Base-by-base conservation (phyloP, 352 stramenopile species). In the Globisporangium uncinulatum region DNA sequence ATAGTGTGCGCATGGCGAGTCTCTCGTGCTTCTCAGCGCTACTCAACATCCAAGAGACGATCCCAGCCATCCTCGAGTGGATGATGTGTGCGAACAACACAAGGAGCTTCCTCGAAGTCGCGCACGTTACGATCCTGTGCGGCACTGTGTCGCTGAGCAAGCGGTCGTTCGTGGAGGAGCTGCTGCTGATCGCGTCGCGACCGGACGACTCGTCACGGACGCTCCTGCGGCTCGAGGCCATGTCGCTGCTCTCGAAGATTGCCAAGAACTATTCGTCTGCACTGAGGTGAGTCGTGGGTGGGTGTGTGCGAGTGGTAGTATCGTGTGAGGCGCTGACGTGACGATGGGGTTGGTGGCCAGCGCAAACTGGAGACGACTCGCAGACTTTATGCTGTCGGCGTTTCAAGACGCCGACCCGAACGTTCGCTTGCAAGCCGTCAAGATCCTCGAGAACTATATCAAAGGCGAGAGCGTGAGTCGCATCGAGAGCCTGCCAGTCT, bases 371-470 rank as follows among this genome's bases (percentile, higher is more conserved):
- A 73, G 72, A 41, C 66, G 65, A 5, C 56, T 95, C 29, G 62
- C 78, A 0, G 78, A 86, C 5, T 95, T 95, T 61, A 84, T 95
- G 76, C 55, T 95, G 14, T 73, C 68, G 19, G 79, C 83, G 5
- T 95, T 93, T 53, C 83, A 90, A 72, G 85, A 95, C 36, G 69
- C 87, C 58, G 85, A 95, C 48, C 79, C 84, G 3, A 93, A 93
- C 54, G 80, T 95, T 44, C 85, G 85, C 0, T 69, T 95, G 0
- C 85, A 95, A 76, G 85, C 85, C 1, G 77, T 95, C 4, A 95
- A 95, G 54, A 91, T 95, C 46, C 43, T 95, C 54, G 85, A 95
- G 55, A 92, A 93, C 54, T 93, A 95, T 57, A 89, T 95, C 59
- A 89, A 94, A 51, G 83, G 83, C 21, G 72, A 80, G 41, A 71